Base-by-base conservation (phyloP, 768 basidiomycete genomes). In the Lepiota venenata region DNA sequence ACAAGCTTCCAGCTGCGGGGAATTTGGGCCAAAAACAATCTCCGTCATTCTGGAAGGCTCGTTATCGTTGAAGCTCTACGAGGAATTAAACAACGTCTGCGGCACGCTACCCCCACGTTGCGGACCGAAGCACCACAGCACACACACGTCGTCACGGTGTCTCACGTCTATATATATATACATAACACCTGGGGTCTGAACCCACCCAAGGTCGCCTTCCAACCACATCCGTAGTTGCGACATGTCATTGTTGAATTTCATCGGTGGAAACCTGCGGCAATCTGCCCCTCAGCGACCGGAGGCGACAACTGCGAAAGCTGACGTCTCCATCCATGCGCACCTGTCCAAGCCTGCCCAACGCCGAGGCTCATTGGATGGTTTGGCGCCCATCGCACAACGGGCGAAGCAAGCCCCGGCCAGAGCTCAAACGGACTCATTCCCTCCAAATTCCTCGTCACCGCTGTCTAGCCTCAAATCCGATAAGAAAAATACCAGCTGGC, bases 241-340 rank as follows among this genome's bases (percentile, higher is more conserved):
- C 11, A 54, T 54, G 52, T 54, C 52, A 6, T 47, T 47, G 11
- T 11, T 54, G 45, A 47, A 38, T 44, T 47, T 54, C 8, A 27
- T 54, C 15, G 42, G 52, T 32, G 38, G 45, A 16, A 29, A 38
- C 38, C 25, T 37, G 45, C 38, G 38, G 15, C 45, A 21, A 12
- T 11, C 22, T 8, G n/a, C 39, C 14, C 44, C 52, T 3, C 25
- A n/a, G 12, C 44, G 38, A 11, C 45, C 52, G 5, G 29, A 11
- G 7, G 18, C 45, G 20, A 29, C 52, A 20, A 54, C 52, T 21
- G 52, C 44, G 4, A 47, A 40, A 16, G n/a, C 45, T 12, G 52
- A 54, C 18, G 52, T 40, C 4, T 40, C 38, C 32, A 50, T 47
- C 16, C 52, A 47, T 40, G 52, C 44, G 25, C 52, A 54, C 21